A percentile compares a stretch with the other conserved stretches of the same genome.
These are phyloP conservation scores for Juglanconis oblonga DNA, from an alignment of 2,329 filamentous ascomycete genomes.

Conservation along the genomic window DNA sequence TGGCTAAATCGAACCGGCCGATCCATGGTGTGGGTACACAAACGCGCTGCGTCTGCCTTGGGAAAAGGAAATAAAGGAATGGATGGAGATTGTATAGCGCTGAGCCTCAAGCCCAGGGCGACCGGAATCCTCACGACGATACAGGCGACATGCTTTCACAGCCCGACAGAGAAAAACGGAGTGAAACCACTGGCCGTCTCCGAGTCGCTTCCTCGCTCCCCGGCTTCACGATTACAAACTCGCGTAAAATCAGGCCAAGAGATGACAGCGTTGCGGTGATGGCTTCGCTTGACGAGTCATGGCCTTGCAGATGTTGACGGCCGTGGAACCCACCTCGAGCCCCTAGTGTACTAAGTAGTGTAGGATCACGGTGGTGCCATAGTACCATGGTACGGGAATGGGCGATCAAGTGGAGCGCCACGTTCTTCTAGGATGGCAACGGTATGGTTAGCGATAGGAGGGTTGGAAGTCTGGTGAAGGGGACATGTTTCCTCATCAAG, in stretches of 20 bases:
- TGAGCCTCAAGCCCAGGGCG: neutral
- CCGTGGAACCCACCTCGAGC: neutral
- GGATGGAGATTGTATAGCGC: neutral
- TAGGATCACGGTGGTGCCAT: no score
- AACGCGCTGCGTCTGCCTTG: neutral
- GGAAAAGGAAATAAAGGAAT: neutral
- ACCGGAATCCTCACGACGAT: neutral
- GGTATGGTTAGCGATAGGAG: no score
- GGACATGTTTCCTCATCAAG: no score
- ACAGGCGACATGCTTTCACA: neutral
- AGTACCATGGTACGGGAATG: neutral
- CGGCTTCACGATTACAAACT: neutral
- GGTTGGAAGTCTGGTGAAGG: no score
- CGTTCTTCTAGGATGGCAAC: neutral
- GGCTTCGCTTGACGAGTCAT: neutral
- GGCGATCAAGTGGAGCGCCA: neutral
- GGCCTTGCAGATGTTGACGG: neutral
- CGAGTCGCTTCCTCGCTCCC: neutral
- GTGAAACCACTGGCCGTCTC: neutral
- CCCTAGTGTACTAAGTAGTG: neutral
- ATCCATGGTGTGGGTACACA: neutral
- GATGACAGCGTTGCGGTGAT: neutral
- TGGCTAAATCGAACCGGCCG: neutral
- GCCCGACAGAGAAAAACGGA: neutral
- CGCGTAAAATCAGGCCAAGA: neutral